Base-by-base conservation (phyloP, 202 grass and related monocot species). In the Digitaria exilis region DNA sequence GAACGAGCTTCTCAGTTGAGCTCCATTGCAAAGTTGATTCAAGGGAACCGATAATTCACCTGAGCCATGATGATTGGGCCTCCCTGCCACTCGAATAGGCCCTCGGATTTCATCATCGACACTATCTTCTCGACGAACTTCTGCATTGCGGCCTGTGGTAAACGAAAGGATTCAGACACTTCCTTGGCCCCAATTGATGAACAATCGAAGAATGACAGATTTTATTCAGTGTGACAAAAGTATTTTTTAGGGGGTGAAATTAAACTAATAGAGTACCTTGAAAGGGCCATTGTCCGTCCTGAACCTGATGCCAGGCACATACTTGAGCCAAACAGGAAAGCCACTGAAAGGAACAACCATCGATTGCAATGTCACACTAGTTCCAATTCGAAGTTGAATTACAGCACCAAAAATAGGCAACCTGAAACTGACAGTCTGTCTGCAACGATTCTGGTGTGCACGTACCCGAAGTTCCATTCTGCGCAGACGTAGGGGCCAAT, bases 381-480 rank as follows among this genome's bases (percentile, higher is more conserved):
- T 48, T 34, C 0, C 7, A 22, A 35, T 28, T 56, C 46, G 7
- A 22, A 37, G 72, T 39, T 35, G 18, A 60, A 86, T n/a, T 51
- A 25, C 77, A 26, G 30, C 19, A 32, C 17, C 13, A 57, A 70
- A 66, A 29, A 25, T 31, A n/a, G n/a, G n/a, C n/a, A n/a, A n/a
- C n/a, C n/a, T n/a, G n/a, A n/a, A n/a, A n/a, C n/a, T n/a, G 37
- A 21, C 2, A 45, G n/a, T n/a, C 1, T 61, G 0, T 18, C 8
- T 35, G 19, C 18, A 62, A 46, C 68, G 35, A 3, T 51, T 18
- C 1, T n/a, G n/a, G n/a, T n/a, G n/a, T n/a, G n/a, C n/a, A n/a
- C n/a, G n/a, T 88, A 95, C 95, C 95, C 95, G 48, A 95, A 87
- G 71, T 98, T 98, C 96, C 96, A 98, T 68, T 98, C 96, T 2